phyloP scores from a whole-genome alignment of 2,329 filamentous ascomycete genomes.

The Talaromyces sp. region DNA sequence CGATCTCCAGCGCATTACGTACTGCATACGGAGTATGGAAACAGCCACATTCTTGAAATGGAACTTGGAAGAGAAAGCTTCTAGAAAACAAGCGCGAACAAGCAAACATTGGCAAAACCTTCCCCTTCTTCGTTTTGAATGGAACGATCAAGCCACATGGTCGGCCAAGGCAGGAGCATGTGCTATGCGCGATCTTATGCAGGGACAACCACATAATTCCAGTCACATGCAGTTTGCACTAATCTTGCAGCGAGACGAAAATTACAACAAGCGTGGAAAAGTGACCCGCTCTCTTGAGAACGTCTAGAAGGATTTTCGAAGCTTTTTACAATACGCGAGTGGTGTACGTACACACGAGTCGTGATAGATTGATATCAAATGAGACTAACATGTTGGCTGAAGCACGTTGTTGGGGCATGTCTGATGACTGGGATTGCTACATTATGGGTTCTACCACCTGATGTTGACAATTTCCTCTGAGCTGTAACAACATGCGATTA shows the following conservation, averaged over 20 bases:
- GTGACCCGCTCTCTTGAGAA: not conserved
- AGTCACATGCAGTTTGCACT: slow-evolving; percentile 1
- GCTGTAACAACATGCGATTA: not conserved
- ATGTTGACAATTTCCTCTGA: not conserved
- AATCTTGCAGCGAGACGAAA: not conserved
- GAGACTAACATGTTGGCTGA: not conserved
- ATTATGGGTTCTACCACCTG: not conserved
- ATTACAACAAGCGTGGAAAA: not conserved
- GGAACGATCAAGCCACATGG: slow-evolving; percentile 1
- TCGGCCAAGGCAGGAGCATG: not conserved
- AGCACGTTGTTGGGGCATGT: not conserved
- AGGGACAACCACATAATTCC: not conserved
- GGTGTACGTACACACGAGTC: not conserved
- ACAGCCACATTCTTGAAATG: not conserved
- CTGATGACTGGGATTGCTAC: not conserved
- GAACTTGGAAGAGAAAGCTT: not conserved
- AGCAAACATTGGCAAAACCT: not conserved
- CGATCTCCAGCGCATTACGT: not conserved
- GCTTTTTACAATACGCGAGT: not conserved
- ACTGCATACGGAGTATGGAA: not conserved
- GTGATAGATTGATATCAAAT: not conserved
- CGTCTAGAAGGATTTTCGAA: slow-evolving; percentile 9
- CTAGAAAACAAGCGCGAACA: not conserved
- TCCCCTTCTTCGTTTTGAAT: not conserved
- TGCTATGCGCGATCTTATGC: not conserved